phyloP scores from a whole-genome alignment of 768 basidiomycete genomes.

The Pleurotus giganteus region DNA sequence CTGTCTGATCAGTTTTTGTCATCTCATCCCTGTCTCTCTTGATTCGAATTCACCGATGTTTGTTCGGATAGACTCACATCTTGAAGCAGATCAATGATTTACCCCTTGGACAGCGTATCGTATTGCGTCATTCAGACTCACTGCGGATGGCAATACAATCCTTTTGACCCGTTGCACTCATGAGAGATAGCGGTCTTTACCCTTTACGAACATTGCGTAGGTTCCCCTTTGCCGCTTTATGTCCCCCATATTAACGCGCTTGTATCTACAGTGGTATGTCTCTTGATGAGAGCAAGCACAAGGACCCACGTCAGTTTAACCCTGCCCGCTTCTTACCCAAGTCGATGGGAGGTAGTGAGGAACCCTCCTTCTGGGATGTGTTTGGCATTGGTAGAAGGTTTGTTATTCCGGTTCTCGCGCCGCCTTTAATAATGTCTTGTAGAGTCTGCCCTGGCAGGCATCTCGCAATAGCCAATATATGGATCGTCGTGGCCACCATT shows the following conservation, averaged over 20 bases:
- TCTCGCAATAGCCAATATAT: slow-evolving; percentile 32
- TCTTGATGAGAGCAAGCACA: not conserved
- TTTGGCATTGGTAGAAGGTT: slow-evolving; percentile 18
- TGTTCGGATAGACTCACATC: too few relatives aligned
- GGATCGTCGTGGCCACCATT: slow-evolving; percentile 31
- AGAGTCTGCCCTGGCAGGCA: slow-evolving; percentile 26
- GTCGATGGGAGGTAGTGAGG: slow-evolving; percentile 9
- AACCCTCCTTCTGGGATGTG: slow-evolving; percentile 5
- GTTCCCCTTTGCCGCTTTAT: not conserved
- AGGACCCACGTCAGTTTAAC: not conserved
- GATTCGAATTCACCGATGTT: too few relatives aligned
- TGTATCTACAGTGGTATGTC: not conserved
- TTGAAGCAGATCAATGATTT: too few relatives aligned
- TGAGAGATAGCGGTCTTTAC: slow-evolving; percentile 17
- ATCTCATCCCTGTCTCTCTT: too few relatives aligned
- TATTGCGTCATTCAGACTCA: too few relatives aligned
- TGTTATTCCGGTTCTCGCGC: not conserved
- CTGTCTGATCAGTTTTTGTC: too few relatives aligned
- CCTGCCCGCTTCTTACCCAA: slow-evolving; percentile 7
- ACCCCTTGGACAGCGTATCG: too few relatives aligned
- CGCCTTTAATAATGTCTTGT: not conserved
- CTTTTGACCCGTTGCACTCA: slow-evolving; percentile 17
- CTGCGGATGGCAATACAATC: too few relatives aligned
- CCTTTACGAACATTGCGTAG: slow-evolving; percentile 12
- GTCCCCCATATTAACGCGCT: not conserved